Conservation (phyloP, 148 eudicot genomes). For the Cornus florida region DNA sequence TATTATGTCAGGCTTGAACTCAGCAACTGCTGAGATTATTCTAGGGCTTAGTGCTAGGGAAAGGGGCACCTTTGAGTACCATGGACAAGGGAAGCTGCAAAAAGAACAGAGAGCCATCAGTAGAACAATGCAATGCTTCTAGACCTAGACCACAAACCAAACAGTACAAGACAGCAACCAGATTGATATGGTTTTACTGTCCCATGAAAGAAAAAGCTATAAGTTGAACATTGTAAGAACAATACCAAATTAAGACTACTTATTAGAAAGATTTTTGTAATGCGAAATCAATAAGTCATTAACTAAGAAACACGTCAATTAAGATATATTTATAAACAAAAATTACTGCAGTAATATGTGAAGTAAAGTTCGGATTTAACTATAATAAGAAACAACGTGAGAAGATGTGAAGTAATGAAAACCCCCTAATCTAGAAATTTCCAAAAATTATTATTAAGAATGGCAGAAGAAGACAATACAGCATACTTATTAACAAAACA, state of each 20-base stretch:
- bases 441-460: not conserved
- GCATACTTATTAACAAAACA: not conserved
- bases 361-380: not conserved
- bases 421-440: not conserved
- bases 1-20: conserved; percentile 92
- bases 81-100: conserved; percentile 90
- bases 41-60: conserved; percentile 96
- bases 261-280: no score
- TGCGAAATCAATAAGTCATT: not conserved
- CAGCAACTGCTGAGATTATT: conserved; percentile 81
- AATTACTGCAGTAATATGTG: not conserved
- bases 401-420: not conserved
- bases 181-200: not conserved
- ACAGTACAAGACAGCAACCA: not conserved
- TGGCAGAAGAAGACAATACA: not conserved
- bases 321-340: not conserved
- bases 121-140: not conserved
- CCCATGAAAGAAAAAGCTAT: not conserved
- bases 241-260: not conserved
- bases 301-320: not conserved
- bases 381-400: not conserved
- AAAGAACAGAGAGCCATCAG: conserved; percentile 18
- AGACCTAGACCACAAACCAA: not conserved
- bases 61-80: conserved; percentile 90
- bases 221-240: not conserved